These are phyloP conservation scores for Penicillium steckii DNA, from an alignment of 495 filamentous ascomycete species.

Conservation along the genomic window DNA sequence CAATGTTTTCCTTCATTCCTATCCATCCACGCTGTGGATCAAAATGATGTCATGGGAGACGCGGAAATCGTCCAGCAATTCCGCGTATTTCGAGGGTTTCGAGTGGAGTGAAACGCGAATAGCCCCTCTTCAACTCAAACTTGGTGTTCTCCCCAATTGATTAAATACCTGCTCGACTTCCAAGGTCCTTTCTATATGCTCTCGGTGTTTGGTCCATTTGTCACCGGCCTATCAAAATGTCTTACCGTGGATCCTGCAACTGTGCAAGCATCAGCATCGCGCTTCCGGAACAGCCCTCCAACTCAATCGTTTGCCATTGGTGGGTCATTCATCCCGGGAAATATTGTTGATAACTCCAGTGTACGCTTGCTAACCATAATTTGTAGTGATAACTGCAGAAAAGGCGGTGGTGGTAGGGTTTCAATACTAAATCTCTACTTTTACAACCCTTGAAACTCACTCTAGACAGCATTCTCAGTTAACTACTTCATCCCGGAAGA, in stretches of 20 bases:
- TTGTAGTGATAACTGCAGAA: slow-evolving; percentile 23
- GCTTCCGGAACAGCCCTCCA: slow-evolving; percentile 21
- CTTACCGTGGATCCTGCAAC: slow-evolving; percentile 31
- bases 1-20: too few species aligned
- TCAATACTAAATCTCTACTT: background rate
- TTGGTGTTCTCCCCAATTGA: background rate
- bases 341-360: too few species aligned
- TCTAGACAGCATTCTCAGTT: slow-evolving; percentile 22
- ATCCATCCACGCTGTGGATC: too few species aligned
- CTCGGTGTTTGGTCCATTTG: background rate
- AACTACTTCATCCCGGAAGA: slow-evolving; percentile 23
- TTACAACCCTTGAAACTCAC: background rate
- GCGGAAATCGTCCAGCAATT: too few species aligned
- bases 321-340: background rate
- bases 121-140: background rate
- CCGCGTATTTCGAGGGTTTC: background rate
- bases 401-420: slow-evolving; percentile 20
- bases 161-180: background rate
- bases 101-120: background rate
- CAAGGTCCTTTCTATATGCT: background rate
- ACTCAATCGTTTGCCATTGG: slow-evolving; percentile 27
- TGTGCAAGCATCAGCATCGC: slow-evolving; percentile 27
- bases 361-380: too few species aligned
- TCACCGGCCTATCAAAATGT: slow-evolving; percentile 13
- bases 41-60: too few species aligned